Base-by-base conservation (phyloP, 805 yeast genomes). In the Candida manassasensis region DNA sequence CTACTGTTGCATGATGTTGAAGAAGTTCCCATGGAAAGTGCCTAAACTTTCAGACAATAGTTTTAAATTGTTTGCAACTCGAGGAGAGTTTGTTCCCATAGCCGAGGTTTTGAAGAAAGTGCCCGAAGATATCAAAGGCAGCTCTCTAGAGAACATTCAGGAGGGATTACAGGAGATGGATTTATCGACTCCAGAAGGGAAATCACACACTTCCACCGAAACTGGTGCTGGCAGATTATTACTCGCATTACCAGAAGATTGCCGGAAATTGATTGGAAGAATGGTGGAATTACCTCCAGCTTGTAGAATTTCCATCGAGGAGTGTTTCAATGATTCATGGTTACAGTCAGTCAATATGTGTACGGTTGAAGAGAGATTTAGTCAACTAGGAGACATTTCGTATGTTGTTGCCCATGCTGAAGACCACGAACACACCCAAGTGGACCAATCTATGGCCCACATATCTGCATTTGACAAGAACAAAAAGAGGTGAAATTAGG, bases 401-500 rank as follows among this genome's bases (percentile, higher is more conserved):
- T 58, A 53, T 50, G 64, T 55, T 26, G 66, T 63, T 6, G 49
- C 57, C 28, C 61, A 60, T 21, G 76, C 79, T 14, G 58, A 65
- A 6, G 80, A 78, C 49, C 97, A 89, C 54, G 71, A 71, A 21
- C 97, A 89, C 55, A 86, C 96, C 2, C 77, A 76, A 45, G 97
- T 89, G 34, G 96, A 88, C 47, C 95, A 85, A 55, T 80, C 86
- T 41, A 95, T 86, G 48, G 97, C 97, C 0, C 97, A 89, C 57
- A 89, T 89, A 62, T 96, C 97, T 8, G 82, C 89, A 40, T 72
- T 89, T 45, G 97, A 89, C 54, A 84, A 80, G 68, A 84, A 80
- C 54, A 89, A 85, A 63, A 75, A 72, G 54, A 65, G 74, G 53
- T 69, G 61, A 37, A n/a, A n/a, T n/a, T n/a, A n/a, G n/a, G 5